These are phyloP conservation scores for Boletus rubescentipes DNA, from an alignment of 768 basidiomycete species.

Conservation along the genomic window DNA sequence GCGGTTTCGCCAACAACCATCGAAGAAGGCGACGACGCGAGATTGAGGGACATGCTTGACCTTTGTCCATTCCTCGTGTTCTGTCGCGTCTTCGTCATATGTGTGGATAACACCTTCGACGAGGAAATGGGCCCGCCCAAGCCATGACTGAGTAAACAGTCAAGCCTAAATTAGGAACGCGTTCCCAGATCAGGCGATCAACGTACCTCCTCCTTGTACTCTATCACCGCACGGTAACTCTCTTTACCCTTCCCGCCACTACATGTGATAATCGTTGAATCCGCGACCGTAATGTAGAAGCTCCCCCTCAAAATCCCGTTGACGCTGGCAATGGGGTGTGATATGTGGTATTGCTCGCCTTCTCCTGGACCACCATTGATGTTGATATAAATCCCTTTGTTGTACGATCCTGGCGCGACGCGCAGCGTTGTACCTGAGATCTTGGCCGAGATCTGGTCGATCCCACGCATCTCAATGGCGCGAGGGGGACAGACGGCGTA, in stretches of 20 bases:
- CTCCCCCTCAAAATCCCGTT: constrained; percentile 90
- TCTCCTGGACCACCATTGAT: constrained; percentile 71
- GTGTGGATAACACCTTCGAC: constrained; percentile 89
- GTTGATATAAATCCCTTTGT: constrained; percentile 85
- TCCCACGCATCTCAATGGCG: constrained; percentile 68
- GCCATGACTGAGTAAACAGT: constrained; percentile 62
- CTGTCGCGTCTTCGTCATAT: constrained; percentile 61
- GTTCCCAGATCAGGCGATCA: background rate
- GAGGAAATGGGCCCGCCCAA: constrained; percentile 82
- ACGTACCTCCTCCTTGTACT: constrained; percentile 94
- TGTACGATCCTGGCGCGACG: constrained; percentile 77
- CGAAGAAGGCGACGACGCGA: constrained; percentile 75
- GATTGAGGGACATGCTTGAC: constrained; percentile 88
- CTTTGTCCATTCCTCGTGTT: constrained; percentile 73
- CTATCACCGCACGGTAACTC: constrained; percentile 77
- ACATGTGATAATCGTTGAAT: constrained; percentile 81
- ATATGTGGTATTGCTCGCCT: constrained; percentile 84
- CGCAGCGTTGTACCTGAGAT: constrained; percentile 86
- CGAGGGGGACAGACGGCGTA: constrained; percentile 74
- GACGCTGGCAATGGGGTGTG: constrained; percentile 85
- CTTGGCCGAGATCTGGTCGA: constrained; percentile 93
- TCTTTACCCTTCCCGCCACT: constrained; percentile 60
- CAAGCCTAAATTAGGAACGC: background rate
- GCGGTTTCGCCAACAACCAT: constrained; percentile 84
- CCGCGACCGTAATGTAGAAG: constrained; percentile 87